Base-by-base conservation (phyloP, 305 asterid genomes). In the Ruellia speciosa region DNA sequence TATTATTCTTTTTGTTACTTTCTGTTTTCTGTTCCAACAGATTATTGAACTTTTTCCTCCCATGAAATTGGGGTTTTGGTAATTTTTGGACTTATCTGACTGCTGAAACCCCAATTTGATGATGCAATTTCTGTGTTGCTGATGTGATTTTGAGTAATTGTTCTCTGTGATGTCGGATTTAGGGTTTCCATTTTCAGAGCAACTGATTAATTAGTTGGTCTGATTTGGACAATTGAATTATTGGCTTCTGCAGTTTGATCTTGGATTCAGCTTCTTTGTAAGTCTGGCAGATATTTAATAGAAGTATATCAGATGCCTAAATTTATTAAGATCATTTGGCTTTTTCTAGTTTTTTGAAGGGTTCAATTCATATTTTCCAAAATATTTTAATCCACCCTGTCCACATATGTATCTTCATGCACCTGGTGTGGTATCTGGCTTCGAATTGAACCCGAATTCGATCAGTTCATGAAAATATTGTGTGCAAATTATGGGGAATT, bases 1-100 rank as follows among this genome's bases (percentile, higher is more conserved):
- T 41, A 15, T 37, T 37, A 0, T 10, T 37, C 41, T 37, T 3
- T 37, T 10, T 7, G 12, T 37, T 10, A 6, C 12, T 10, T 37
- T 37, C 41, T 37, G 41, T 37, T 8, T 33, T 49, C 16, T 55
- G 46, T 54, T 3, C 20, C 11, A 55, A 31, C n/a, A 7, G 31
- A 24, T 24, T 24, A 24, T 24, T 24, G 41, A 37, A 37, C 12
- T 37, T 37, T 37, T 37, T 37, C 41, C 41, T 37, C 41, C 14
- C 33, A 39, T 28, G 55, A 49, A 17, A 2, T 10, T 39, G 24
- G 53, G 65, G 41, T 62, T 53, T n/a, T 53, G 12, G 57, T 4
- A 45, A 14, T 12, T 47, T 58, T 63, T 59, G 73, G 68, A 57
- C 62, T 40, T 65, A 62, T 60, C 47, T 66, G 35, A 49, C 53